A percentile compares a stretch with the other conserved stretches of the same genome.
Conservation (phyloP, 2,329 filamentous ascomycete genomes). For the Sphaerulina populicola region DNA sequence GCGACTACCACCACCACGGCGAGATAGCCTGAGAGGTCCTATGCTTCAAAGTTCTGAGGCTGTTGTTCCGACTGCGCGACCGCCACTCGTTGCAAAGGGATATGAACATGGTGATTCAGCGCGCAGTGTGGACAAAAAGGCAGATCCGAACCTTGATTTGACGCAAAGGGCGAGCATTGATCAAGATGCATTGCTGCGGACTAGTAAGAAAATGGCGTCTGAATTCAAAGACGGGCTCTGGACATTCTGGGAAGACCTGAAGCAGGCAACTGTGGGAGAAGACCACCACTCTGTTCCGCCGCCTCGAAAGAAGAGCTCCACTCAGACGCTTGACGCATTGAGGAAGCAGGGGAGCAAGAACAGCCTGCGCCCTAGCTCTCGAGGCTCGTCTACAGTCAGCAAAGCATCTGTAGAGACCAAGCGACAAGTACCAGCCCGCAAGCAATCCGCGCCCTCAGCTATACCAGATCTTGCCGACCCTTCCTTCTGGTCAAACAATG, state of each 20-base stretch:
- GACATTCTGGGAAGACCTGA: conserved; percentile 91
- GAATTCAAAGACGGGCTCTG: conserved; percentile 84
- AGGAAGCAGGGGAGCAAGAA: conserved; percentile 27
- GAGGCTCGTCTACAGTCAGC: conserved; percentile 18
- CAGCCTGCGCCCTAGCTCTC: conserved; percentile 19
- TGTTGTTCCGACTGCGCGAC: conserved; percentile 1
- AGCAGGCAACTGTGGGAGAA: conserved; percentile 91
- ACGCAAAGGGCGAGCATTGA: conserved; percentile 35
- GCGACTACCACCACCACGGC: conserved; percentile 19
- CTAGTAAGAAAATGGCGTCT: conserved; percentile 69
- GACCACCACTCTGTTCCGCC: conserved; percentile 57
- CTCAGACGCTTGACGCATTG: conserved; percentile 20
- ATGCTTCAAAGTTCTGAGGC: conserved; percentile 9
- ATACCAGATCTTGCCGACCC: conserved; percentile 25
- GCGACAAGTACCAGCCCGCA: conserved; percentile 16
- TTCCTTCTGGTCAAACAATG: conserved; percentile 28
- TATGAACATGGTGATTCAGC: conserved; percentile 7
- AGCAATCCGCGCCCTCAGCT: conserved; percentile 19
- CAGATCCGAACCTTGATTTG: conserved; percentile 19
- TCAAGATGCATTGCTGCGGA: conserved; percentile 47
- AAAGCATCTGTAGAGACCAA: conserved; percentile 16
- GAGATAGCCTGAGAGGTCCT: conserved; percentile 23
- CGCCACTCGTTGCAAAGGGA: conserved; percentile 1
- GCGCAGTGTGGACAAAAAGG: conserved; percentile 2
- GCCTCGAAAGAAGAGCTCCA: conserved; percentile 23